Evolutionary conservation across 352 stramenopile species (phyloP).

Genomic region (Phytophthora sp.): DNA sequence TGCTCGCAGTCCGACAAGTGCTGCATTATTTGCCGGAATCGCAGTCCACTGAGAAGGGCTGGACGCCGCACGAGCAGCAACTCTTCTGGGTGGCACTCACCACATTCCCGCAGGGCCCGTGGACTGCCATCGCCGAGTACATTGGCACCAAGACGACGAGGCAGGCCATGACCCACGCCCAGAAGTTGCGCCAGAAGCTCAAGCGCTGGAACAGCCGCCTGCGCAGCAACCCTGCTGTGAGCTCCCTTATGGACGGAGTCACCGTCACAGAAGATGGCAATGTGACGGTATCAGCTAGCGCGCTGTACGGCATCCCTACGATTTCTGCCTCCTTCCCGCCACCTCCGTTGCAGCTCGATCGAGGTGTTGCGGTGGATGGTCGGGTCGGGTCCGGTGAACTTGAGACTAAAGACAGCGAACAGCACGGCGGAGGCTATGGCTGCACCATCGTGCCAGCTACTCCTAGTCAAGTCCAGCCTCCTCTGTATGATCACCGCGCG

Average conservation of each 20-base stretch:
- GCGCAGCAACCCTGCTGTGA: slow-evolving; percentile 27
- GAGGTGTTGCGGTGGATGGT: background rate
- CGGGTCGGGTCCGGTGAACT: background rate
- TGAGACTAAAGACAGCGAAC: slow-evolving; percentile 3
- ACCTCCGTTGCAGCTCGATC: background rate
- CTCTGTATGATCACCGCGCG: too few species aligned
- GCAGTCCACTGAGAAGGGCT: slow-evolving; percentile 34
- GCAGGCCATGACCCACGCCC: slow-evolving; percentile 63
- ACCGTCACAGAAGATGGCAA: slow-evolving; percentile 9
- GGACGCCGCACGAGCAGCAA: slow-evolving; percentile 35
- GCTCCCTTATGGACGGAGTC: slow-evolving; percentile 31
- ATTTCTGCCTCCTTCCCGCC: background rate
- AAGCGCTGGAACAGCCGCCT: slow-evolving; percentile 44
- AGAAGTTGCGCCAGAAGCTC: slow-evolving; percentile 65
- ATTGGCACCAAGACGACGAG: slow-evolving; percentile 61
- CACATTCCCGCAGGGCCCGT: slow-evolving; percentile 52
- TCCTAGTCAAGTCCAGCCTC: too few species aligned
- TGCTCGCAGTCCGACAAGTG: slow-evolving; percentile 39
- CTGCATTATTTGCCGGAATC: slow-evolving; percentile 47
- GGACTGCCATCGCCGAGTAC: slow-evolving; percentile 55
- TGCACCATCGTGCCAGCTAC: too few species aligned
- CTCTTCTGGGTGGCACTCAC: slow-evolving; percentile 44
- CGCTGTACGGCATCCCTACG: background rate
- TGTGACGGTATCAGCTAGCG: slow-evolving; percentile 1
- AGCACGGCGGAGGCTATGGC: background rate